A percentile compares a stretch with the other conserved stretches of the same genome.
Evolutionary conservation across 495 filamentous ascomycete genomes (phyloP).

Genomic region (Tuber umbilicatum): DNA sequence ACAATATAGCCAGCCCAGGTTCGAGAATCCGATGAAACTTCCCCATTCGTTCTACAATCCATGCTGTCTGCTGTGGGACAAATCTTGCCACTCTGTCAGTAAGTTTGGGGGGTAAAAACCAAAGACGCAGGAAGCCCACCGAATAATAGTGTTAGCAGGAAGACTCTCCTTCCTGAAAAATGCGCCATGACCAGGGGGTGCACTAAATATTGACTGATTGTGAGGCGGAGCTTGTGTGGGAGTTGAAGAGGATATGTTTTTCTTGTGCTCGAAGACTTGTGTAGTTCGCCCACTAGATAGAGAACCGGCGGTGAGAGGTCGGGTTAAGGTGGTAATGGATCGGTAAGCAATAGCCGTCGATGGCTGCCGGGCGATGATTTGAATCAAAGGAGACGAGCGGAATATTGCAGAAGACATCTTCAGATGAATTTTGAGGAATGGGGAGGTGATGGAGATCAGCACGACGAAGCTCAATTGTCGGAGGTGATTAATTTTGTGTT

Average conservation of each 20-base stretch:
- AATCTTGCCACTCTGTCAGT: conserved; percentile 49
- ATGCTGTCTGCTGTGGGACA: conserved; percentile 97
- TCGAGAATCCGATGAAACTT: conserved; percentile 88
- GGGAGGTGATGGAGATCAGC: background rate
- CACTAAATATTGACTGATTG: background rate
- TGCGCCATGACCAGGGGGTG: conserved; percentile 1
- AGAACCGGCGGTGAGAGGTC: background rate
- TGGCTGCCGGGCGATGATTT: background rate
- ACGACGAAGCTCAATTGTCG: background rate
- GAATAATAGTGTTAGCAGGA: conserved; percentile 88
- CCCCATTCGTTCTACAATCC: conserved; percentile 99
- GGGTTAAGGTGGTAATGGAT: background rate
- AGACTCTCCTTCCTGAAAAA: conserved; percentile 60
- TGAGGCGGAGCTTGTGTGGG: background rate
- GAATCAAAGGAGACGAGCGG: background rate
- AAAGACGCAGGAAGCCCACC: conserved; percentile 40
- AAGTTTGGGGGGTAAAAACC: background rate
- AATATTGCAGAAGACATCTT: conserved; percentile 3
- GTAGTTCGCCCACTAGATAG: background rate
- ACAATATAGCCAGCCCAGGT: conserved; percentile 80
- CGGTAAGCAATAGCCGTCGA: background rate
- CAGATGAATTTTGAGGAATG: background rate
- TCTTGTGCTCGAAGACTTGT: background rate
- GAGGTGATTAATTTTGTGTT: background rate
- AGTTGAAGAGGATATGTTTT: background rate